Conservation (phyloP, 2,329 filamentous ascomycete genomes). For the Scytalidium lignicola region DNA sequence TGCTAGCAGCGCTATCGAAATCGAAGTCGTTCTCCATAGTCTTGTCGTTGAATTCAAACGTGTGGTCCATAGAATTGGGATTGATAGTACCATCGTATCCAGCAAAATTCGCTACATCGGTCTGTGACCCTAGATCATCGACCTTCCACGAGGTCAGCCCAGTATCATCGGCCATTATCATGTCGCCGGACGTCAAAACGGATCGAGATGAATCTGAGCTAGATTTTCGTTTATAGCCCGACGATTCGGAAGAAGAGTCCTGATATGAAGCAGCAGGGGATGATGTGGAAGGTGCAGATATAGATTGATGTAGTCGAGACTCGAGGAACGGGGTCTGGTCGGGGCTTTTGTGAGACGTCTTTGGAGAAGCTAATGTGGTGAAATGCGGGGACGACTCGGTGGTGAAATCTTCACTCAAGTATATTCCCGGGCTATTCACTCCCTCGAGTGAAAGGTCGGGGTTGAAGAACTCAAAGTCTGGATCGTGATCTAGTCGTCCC, state of each 20-base stretch:
- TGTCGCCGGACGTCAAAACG: slow-evolving; percentile 35
- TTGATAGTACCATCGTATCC: slow-evolving; percentile 33
- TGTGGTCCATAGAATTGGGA: slow-evolving; percentile 28
- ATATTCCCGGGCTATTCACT: slow-evolving; percentile 24
- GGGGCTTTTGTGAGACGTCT: slow-evolving; percentile 17
- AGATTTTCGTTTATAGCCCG: slow-evolving; percentile 42
- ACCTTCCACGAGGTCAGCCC: slow-evolving; percentile 40
- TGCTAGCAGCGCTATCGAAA: slow-evolving; percentile 55
- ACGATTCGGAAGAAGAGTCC: slow-evolving; percentile 49
- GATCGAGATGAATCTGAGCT: slow-evolving; percentile 43
- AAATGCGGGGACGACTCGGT: slow-evolving; percentile 20
- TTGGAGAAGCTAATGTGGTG: slow-evolving; percentile 20
- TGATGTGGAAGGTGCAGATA: slow-evolving; percentile 24
- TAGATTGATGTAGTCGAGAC: slow-evolving; percentile 10
- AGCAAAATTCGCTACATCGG: slow-evolving; percentile 34
- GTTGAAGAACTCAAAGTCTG: slow-evolving; percentile 34
- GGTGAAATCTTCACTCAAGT: slow-evolving; percentile 24
- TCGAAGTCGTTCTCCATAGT: slow-evolving; percentile 48
- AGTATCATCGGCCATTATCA: slow-evolving; percentile 38
- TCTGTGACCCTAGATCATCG: slow-evolving; percentile 29
- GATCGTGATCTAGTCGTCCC: slow-evolving; percentile 24
- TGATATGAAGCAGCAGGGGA: slow-evolving; percentile 35
- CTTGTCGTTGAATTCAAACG: slow-evolving; percentile 36
- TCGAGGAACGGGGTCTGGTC: slow-evolving; percentile 18
- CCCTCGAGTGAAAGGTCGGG: slow-evolving; percentile 25